These are phyloP conservation scores for Pseudocohnilembus persalinus DNA, from an alignment of 169 alveolate species.

Conservation along the genomic window DNA sequence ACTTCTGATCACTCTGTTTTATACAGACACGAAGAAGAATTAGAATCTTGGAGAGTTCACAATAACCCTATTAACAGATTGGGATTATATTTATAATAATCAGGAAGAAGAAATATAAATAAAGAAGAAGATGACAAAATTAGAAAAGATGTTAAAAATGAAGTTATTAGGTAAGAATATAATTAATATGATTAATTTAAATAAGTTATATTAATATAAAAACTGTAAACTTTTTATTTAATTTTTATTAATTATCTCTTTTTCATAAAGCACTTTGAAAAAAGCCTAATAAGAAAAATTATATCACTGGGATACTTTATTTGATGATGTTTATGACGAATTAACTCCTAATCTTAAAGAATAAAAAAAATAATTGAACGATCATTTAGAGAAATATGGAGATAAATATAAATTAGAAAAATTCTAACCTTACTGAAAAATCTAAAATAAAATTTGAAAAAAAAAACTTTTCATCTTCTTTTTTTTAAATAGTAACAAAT, in stretches of 20 bases:
- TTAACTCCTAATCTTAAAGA: conserved; percentile 72
- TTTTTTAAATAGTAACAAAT: neutral
- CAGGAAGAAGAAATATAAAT: conserved; percentile 29
- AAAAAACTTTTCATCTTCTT: too few relatives aligned
- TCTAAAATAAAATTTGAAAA: too few relatives aligned
- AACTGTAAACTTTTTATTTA: conserved; percentile 54
- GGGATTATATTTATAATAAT: conserved; percentile 77
- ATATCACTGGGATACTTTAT: conserved; percentile 66
- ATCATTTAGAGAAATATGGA: conserved; percentile 67
- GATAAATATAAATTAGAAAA: conserved; percentile 65
- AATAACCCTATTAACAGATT: conserved; percentile 74
- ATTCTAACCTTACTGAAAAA: conserved; percentile 25
- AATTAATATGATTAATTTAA: conserved; percentile 66
- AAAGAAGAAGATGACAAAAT: conserved; percentile 72
- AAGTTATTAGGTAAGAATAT: conserved; percentile 36
- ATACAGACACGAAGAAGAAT: conserved; percentile 89
- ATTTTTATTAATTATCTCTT: too few relatives aligned
- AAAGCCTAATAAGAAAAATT: conserved; percentile 29
- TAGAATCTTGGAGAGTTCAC: conserved; percentile 81
- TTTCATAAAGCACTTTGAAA: conserved; percentile 30
- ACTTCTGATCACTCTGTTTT: conserved; percentile 94
- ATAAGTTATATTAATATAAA: too few relatives aligned
- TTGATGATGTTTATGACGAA: conserved; percentile 91
- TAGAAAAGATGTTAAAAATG: conserved; percentile 72
- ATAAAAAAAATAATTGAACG: conserved; percentile 60